These are phyloP conservation scores for Geranomyces michiganensis DNA, from an alignment of 192 early-diverging fungal genomes.

Conservation along the genomic window DNA sequence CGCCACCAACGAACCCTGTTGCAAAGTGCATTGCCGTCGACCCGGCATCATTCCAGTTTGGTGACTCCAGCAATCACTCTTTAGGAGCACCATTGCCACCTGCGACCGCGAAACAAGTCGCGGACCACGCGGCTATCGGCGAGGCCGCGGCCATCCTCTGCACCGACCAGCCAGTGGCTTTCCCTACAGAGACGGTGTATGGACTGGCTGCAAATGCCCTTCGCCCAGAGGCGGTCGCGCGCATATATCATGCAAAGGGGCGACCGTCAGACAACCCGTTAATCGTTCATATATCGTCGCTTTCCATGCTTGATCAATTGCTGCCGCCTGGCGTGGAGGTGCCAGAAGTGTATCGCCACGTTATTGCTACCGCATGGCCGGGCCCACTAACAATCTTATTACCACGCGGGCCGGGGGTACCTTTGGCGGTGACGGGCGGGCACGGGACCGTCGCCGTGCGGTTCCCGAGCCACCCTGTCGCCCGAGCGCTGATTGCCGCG, in stretches of 20 bases:
- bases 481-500: slow-evolving; percentile 80
- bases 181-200: slow-evolving; percentile 99
- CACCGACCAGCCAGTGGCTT: slow-evolving; percentile 71
- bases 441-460: slow-evolving; percentile 87
- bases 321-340: slow-evolving; percentile 52
- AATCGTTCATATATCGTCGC: slow-evolving; percentile 92
- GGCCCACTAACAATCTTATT: slow-evolving; percentile 91
- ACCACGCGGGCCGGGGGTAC: slow-evolving; percentile 71
- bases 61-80: not conserved
- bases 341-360: slow-evolving; percentile 67
- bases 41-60: slow-evolving; percentile 9
- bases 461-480: slow-evolving; percentile 89
- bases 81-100: not conserved
- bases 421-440: slow-evolving; percentile 78
- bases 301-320: slow-evolving; percentile 82
- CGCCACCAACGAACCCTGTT: too few relatives aligned
- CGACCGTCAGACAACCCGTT: slow-evolving; percentile 95
- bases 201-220: slow-evolving; percentile 92
- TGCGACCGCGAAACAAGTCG: slow-evolving; percentile 6
- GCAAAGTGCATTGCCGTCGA: slow-evolving; percentile 11
- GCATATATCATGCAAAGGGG: slow-evolving; percentile 86
- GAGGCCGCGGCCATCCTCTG: slow-evolving; percentile 62
- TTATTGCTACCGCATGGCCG: slow-evolving; percentile 83
- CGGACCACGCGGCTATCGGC: slow-evolving; percentile 14
- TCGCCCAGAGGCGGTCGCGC: slow-evolving; percentile 59